phyloP scores from a whole-genome alignment of 129 eudicot genomes.

The Centella asiatica region DNA sequence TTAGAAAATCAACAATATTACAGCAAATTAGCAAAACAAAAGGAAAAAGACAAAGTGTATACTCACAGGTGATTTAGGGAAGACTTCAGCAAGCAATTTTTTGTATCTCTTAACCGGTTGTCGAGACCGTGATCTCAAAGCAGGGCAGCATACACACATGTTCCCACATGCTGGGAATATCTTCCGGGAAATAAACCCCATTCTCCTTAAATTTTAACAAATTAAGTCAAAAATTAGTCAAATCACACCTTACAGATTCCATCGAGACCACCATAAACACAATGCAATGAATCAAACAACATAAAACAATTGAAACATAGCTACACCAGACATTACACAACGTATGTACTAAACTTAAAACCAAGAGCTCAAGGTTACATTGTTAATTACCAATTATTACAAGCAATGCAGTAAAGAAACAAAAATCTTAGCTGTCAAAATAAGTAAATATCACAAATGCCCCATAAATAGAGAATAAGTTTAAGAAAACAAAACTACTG shows the following conservation, averaged over 20 bases:
- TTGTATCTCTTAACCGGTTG: slow-evolving; percentile 96
- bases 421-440: slow-evolving; percentile 7
- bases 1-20: not conserved
- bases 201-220: slow-evolving; percentile 34
- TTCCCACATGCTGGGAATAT: slow-evolving; percentile 93
- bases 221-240: not conserved
- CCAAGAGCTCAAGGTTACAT: not conserved
- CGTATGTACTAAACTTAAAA: not conserved
- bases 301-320: not conserved
- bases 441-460: slow-evolving; percentile 1
- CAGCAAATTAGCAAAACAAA: not conserved
- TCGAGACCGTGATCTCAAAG: slow-evolving; percentile 81
- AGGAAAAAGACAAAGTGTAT: slow-evolving; percentile 1
- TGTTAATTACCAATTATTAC: not conserved
- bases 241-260: not conserved
- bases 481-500: not conserved
- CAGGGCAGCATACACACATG: slow-evolving; percentile 96
- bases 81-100: slow-evolving; percentile 75
- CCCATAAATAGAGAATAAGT: not conserved
- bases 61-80: slow-evolving; percentile 92
- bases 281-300: not conserved
- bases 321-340: not conserved
- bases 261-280: not conserved
- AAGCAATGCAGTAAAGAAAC: slow-evolving; percentile 4
- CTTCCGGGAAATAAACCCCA: slow-evolving; percentile 89